These are phyloP conservation scores for Salisapilia sapeloensis DNA, from an alignment of 352 stramenopile genomes.

Conservation along the genomic window DNA sequence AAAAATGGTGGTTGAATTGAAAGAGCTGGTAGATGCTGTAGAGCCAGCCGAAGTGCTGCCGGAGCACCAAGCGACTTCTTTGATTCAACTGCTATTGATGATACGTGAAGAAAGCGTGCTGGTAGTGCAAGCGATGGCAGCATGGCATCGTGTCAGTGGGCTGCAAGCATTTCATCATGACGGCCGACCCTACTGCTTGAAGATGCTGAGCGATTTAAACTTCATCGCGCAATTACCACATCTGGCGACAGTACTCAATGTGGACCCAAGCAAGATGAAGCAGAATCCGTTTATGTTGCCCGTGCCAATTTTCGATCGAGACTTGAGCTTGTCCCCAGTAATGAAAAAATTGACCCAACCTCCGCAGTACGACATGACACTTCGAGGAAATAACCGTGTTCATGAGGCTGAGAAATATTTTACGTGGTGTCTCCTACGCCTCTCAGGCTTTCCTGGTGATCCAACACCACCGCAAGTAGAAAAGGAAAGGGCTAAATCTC, in stretches of 20 bases:
- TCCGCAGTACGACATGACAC: too few relatives aligned
- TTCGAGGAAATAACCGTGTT: too few relatives aligned
- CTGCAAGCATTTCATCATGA: conserved; percentile 24
- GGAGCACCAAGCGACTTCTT: conserved; percentile 21
- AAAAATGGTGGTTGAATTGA: conserved; percentile 30
- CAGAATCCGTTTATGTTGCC: conserved; percentile 81
- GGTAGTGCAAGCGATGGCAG: conserved; percentile 26
- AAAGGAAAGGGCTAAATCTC: conserved; percentile 3
- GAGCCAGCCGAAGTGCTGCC: conserved; percentile 11
- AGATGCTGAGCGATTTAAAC: conserved; percentile 65
- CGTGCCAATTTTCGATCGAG: conserved; percentile 31
- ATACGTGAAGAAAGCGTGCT: conserved; percentile 35
- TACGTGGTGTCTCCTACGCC: conserved; percentile 39
- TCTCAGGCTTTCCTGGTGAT: conserved; percentile 6
- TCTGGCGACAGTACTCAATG: conserved; percentile 28
- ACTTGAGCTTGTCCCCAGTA: conserved; percentile 16
- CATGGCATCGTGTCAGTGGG: conserved; percentile 24
- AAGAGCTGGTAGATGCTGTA: conserved; percentile 11
- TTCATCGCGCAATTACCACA: conserved; percentile 36
- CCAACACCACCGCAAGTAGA: conserved; percentile 1
- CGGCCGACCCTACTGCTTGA: conserved; percentile 43
- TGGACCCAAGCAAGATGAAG: conserved; percentile 34
- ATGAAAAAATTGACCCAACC: too few relatives aligned
- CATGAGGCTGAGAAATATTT: conserved; percentile 37
- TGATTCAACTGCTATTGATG: conserved; percentile 48